Percentiles rank a stretch among this genome's conserved stretches.
phyloP scores from a whole-genome alignment of 2,329 filamentous ascomycete species.

The Dendrostoma leiphaemia region DNA sequence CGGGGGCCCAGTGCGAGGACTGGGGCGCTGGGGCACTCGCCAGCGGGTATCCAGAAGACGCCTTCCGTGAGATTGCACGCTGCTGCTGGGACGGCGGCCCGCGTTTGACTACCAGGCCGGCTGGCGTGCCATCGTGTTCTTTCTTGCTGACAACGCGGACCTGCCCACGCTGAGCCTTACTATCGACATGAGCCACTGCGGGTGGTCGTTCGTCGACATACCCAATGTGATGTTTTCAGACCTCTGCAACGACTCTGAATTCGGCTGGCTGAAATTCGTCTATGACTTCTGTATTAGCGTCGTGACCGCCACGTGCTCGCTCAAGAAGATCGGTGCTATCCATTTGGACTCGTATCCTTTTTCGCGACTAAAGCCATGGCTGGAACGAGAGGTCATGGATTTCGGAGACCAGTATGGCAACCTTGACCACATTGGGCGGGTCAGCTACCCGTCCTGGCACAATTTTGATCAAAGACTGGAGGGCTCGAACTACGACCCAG shows the following conservation, averaged over 20 bases:
- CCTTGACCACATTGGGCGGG: no score
- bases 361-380: neutral
- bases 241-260: neutral
- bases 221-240: neutral
- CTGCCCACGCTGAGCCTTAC: neutral
- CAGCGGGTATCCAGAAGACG: neutral
- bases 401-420: no score
- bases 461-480: no score
- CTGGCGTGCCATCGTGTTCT: neutral
- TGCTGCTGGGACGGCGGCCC: neutral
- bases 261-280: neutral
- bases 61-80: neutral
- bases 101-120: neutral
- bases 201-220: neutral
- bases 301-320: neutral
- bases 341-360: neutral
- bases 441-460: no score
- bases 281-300: slow-evolving; percentile 5
- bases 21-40: neutral
- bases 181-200: neutral
- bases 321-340: neutral
- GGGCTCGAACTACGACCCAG: no score
- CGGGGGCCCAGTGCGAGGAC: neutral
- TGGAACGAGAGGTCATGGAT: slow-evolving; percentile 6
- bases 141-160: neutral